Conservation (phyloP, 2,329 filamentous ascomycete genomes). For the Aspergillus sp. region DNA sequence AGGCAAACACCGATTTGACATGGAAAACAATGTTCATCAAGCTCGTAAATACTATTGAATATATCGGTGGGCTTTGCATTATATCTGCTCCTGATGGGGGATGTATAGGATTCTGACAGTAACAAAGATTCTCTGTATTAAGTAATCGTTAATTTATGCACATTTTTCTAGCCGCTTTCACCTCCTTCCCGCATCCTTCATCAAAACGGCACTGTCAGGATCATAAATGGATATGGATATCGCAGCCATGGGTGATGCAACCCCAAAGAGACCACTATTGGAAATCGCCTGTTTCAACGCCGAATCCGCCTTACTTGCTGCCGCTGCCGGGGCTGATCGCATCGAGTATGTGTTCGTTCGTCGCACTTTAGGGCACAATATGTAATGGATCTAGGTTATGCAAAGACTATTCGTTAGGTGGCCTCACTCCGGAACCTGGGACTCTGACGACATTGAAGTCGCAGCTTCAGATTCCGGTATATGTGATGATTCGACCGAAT, state of each 20-base stretch:
- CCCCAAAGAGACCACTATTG: slow-evolving; percentile 2
- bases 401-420: slow-evolving; percentile 18
- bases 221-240: no score
- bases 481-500: slow-evolving; percentile 55
- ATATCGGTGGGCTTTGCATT: no score
- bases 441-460: slow-evolving; percentile 23
- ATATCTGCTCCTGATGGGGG: no score
- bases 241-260: not conserved
- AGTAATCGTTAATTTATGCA: no score
- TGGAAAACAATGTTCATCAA: no score
- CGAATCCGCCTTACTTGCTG: slow-evolving; percentile 44
- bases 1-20: no score
- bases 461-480: slow-evolving; percentile 40
- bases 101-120: no score
- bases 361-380: slow-evolving; percentile 28
- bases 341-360: slow-evolving; percentile 49
- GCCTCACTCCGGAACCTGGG: slow-evolving; percentile 16
- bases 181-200: no score
- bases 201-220: no score
- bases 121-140: no score
- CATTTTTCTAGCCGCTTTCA: no score
- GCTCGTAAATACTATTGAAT: no score
- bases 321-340: slow-evolving; percentile 44
- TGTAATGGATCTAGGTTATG: slow-evolving; percentile 13
- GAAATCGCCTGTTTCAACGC: slow-evolving; percentile 52